These are phyloP conservation scores for Nemania serpens DNA, from an alignment of 2,329 filamentous ascomycete genomes.

Conservation along the genomic window DNA sequence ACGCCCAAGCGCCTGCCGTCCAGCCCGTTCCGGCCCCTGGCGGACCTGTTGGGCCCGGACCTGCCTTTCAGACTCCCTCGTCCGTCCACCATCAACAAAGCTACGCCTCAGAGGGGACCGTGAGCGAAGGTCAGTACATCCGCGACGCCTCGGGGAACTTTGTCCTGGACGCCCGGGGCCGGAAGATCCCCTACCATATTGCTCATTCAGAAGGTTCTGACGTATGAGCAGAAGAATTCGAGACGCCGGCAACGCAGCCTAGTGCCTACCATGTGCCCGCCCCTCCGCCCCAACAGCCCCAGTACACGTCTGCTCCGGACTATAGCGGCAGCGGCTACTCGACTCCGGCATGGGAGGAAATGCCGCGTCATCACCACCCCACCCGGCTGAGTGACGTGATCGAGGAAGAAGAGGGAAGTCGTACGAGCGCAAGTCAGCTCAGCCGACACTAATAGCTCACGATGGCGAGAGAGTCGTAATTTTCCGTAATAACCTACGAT, in stretches of 20 bases:
- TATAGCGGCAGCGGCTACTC: slow-evolving; percentile 71
- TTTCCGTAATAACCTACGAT: neutral
- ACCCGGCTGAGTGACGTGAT: slow-evolving; percentile 87
- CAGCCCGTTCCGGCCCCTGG: slow-evolving; percentile 48
- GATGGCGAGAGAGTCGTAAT: neutral
- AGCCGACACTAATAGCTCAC: slow-evolving; percentile 47
- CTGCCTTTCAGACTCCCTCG: slow-evolving; percentile 48
- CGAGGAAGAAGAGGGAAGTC: slow-evolving; percentile 81
- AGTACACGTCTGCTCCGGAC: slow-evolving; percentile 55
- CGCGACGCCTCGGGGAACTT: slow-evolving; percentile 66
- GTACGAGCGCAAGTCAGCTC: slow-evolving; percentile 70
- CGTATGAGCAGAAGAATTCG: slow-evolving; percentile 60
- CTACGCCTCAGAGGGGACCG: slow-evolving; percentile 64
- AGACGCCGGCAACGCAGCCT: slow-evolving; percentile 54
- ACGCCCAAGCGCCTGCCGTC: slow-evolving; percentile 49
- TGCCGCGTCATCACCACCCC: slow-evolving; percentile 82
- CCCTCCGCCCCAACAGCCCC: slow-evolving; percentile 36
- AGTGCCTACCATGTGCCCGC: slow-evolving; percentile 41
- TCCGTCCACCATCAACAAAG: slow-evolving; percentile 53
- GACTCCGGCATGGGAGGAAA: slow-evolving; percentile 71
- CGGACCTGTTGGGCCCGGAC: slow-evolving; percentile 42
- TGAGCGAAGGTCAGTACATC: slow-evolving; percentile 74
- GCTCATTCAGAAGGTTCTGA: slow-evolving; percentile 57
- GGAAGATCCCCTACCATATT: slow-evolving; percentile 58
- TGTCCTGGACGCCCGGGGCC: slow-evolving; percentile 64